Evolutionary conservation across 306 rosid genomes (phyloP), one percentile per base, ranked within the genome.

Genomic region (Sechiopsis laciniata): DNA sequence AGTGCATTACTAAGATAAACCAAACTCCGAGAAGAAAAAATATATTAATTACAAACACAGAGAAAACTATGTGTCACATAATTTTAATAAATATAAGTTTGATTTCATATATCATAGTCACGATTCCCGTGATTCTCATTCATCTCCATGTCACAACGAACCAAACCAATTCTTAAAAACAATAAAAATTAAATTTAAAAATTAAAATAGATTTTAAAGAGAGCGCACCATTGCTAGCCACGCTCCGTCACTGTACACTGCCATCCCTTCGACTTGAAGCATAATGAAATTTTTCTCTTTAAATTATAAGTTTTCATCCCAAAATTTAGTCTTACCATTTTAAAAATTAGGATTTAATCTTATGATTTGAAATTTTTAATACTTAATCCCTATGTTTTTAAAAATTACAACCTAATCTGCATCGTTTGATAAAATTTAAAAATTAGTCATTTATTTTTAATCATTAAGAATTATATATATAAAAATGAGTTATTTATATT

Each of bases 71-170:
- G 5, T 8, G 15, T 1, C 45, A 70, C 45, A n/a, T 7, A 59
- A 66, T 29, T 24, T 17, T 42, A 45, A 63, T 57, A 74, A 20
- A 20, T 61, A 63, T n/a, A 20, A 64, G 3, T 67, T 48, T 51
- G 63, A 82, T 72, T 69, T 61, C 59, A 24, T 40, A 82, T 68
- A 72, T 74, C 69, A 42, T 52, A 52, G 78, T 88, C 81, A 83
- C 67, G 52, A 69, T 75, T 81, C 90, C 74, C 94, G 90, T 90
- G 94, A 86, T 76, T 78, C 80, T 78, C 94, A 82, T 86, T 86
- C 78, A 82, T 79, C 86, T 68, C 73, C 40, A 60, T 67, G 70
- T 6, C 83, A 90, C 55, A 83, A 82, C 21, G 29, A 71, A 66
- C 66, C 74, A 75, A 71, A 80, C 75, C 73, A 78, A 64, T 45